Evolutionary conservation across 768 basidiomycete genomes (phyloP).

Genomic region (Tricholoma matsutake): DNA sequence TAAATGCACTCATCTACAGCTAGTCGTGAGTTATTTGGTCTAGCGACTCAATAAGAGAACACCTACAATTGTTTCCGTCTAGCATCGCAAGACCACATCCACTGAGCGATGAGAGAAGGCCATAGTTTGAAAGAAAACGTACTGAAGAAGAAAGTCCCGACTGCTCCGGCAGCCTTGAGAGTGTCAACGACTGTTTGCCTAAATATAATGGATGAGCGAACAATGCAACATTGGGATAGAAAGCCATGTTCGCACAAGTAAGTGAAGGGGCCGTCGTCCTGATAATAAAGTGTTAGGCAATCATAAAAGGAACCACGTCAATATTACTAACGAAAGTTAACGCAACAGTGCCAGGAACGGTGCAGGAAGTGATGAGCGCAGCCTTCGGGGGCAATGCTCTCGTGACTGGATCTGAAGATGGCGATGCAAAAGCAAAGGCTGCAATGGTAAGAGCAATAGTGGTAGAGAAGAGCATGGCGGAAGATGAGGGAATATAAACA

Average conservation of each 20-base stretch:
- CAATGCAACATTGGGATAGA: background rate
- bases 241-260: slow-evolving; percentile 6
- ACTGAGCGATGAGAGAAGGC: background rate
- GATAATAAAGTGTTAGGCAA: background rate
- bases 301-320: background rate
- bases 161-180: slow-evolving; percentile 27
- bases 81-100: background rate
- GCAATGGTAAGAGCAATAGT: slow-evolving; percentile 10
- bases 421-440: slow-evolving; percentile 6
- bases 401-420: slow-evolving; percentile 9
- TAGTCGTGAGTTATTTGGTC: background rate
- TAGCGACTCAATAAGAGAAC: background rate
- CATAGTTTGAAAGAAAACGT: background rate
- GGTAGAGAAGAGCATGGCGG: slow-evolving; percentile 10
- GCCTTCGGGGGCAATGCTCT: slow-evolving; percentile 7
- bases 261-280: slow-evolving; percentile 19
- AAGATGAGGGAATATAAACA: background rate
- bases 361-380: slow-evolving; percentile 16
- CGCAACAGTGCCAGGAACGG: slow-evolving; percentile 19
- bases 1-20: slow-evolving; percentile 31
- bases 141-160: slow-evolving; percentile 39
- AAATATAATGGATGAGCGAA: background rate
- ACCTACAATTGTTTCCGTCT: slow-evolving; percentile 37
- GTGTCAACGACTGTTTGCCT: slow-evolving; percentile 11
- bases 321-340: slow-evolving; percentile 16